Evolutionary conservation across 179 eudicot species (phyloP).

Genomic region (Nepenthes alata): DNA sequence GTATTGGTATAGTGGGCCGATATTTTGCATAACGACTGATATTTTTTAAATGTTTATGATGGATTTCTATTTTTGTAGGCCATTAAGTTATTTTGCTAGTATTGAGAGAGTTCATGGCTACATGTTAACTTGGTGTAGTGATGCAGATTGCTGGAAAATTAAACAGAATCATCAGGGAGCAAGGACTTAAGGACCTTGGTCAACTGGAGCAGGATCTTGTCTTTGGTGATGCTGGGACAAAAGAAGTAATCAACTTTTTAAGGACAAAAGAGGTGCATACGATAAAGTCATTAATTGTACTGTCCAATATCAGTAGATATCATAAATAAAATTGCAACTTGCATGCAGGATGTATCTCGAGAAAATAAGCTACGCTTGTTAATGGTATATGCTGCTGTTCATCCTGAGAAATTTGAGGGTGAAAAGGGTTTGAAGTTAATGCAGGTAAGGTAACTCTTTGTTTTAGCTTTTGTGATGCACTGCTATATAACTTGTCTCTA

Average conservation of each 20-base stretch:
- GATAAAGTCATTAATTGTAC: neutral
- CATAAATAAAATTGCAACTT: slow-evolving; percentile 4
- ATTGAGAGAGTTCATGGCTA: slow-evolving; percentile 1
- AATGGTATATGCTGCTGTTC: slow-evolving; percentile 87
- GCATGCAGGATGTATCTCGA: slow-evolving; percentile 59
- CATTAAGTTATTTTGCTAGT: neutral
- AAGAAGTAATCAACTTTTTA: slow-evolving; percentile 73
- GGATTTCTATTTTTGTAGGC: no score
- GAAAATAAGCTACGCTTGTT: slow-evolving; percentile 79
- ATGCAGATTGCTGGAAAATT: slow-evolving; percentile 86
- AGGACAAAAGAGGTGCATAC: slow-evolving; percentile 46
- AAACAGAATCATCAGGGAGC: slow-evolving; percentile 61
- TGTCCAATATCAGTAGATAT: neutral
- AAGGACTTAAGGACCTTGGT: slow-evolving; percentile 78
- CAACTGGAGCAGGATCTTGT: slow-evolving; percentile 94
- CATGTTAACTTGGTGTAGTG: slow-evolving; percentile 11
- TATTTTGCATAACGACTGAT: no score
- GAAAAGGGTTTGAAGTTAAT: slow-evolving; percentile 61
- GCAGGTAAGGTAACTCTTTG: slow-evolving; percentile 40
- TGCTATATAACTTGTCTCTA: neutral
- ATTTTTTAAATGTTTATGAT: no score
- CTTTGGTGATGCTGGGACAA: slow-evolving; percentile 96
- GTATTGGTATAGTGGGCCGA: no score
- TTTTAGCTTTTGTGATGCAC: neutral
- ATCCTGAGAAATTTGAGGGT: slow-evolving; percentile 85